A percentile compares a stretch with the other conserved stretches of the same genome.
Evolutionary conservation across 495 filamentous ascomycete species (phyloP).

Genomic region (Xylaria scruposa): DNA sequence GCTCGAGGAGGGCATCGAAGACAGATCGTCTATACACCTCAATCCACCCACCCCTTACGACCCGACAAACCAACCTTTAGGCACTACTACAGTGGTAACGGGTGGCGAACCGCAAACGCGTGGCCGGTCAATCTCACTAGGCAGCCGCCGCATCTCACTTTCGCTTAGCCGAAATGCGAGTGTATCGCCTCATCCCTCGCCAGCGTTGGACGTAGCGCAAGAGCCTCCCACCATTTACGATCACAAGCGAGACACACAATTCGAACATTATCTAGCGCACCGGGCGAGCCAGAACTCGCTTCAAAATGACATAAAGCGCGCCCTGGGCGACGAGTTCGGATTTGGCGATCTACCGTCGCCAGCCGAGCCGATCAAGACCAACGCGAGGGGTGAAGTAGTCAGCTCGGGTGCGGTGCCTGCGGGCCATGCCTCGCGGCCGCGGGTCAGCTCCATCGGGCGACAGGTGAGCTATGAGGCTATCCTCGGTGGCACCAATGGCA

Average conservation of each 20-base stretch:
- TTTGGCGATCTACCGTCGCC: conserved; percentile 34
- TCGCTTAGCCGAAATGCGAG: conserved; percentile 24
- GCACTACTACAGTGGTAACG: background rate
- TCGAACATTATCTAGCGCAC: conserved; percentile 40
- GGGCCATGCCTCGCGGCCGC: conserved; percentile 26
- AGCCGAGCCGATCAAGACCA: conserved; percentile 8
- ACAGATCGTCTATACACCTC: conserved; percentile 32
- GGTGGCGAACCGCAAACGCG: conserved; percentile 17
- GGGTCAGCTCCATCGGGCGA: conserved; percentile 32
- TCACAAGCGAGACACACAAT: conserved; percentile 45
- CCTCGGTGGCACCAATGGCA: conserved; percentile 26
- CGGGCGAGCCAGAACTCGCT: conserved; percentile 29
- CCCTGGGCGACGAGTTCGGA: conserved; percentile 49
- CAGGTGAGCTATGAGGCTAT: conserved; percentile 36
- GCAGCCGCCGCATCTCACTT: conserved; percentile 31
- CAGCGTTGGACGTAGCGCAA: background rate
- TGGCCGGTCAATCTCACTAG: conserved; percentile 33
- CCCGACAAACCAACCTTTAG: conserved; percentile 28
- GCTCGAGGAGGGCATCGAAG: conserved; percentile 34
- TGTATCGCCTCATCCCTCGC: conserved; percentile 10
- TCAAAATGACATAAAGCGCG: conserved; percentile 43
- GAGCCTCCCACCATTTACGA: conserved; percentile 37
- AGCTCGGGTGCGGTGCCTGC: conserved; percentile 31
- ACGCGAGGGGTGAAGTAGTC: conserved; percentile 28
- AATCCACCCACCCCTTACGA: conserved; percentile 32